phyloP scores from a whole-genome alignment of 2,329 filamentous ascomycete species.

The Talaromyces verruculosus region DNA sequence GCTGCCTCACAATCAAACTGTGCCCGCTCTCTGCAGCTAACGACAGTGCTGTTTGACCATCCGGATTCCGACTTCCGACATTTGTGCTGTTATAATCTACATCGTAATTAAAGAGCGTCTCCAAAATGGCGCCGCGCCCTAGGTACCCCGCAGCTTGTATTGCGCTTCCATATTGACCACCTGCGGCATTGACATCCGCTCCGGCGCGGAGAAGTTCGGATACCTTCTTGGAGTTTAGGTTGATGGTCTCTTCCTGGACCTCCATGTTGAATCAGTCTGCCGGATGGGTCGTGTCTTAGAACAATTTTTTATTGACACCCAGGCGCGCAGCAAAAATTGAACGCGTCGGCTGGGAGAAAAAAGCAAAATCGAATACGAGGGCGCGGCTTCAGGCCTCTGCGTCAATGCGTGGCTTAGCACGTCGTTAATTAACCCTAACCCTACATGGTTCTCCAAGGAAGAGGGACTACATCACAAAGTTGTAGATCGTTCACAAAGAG shows the following conservation, averaged over 20 bases:
- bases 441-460: not conserved
- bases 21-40: conserved; percentile 8
- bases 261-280: not conserved
- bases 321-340: not conserved
- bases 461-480: not conserved
- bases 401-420: not conserved
- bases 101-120: not conserved
- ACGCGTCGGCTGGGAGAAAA: not conserved
- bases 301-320: no score
- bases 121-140: not conserved
- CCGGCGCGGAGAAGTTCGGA: not conserved
- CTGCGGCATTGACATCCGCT: not conserved
- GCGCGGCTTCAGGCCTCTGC: not conserved
- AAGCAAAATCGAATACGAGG: not conserved
- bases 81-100: not conserved
- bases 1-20: not conserved
- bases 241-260: not conserved
- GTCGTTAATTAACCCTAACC: not conserved
- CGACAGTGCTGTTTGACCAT: not conserved
- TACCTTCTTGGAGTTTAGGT: not conserved
- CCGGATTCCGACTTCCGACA: not conserved
- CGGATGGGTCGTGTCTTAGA: not conserved
- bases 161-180: conserved; percentile 2
- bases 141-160: conserved; percentile 5
- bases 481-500: not conserved